phyloP scores from a whole-genome alignment of 2,329 filamentous ascomycete genomes.

The Cordyceps cateniannulata region DNA sequence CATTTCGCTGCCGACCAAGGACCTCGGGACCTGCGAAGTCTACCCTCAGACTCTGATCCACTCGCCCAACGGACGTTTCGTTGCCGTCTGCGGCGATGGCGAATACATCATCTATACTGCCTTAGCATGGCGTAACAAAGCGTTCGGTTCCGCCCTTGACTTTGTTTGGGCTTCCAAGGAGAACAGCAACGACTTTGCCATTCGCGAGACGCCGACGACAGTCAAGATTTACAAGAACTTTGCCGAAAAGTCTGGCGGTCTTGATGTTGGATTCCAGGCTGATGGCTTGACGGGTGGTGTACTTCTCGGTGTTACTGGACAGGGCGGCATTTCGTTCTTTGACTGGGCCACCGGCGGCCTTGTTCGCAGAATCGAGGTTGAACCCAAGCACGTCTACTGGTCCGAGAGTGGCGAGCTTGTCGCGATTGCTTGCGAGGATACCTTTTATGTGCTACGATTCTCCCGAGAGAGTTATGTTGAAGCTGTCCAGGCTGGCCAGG shows the following conservation, averaged over 20 bases:
- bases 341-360: slow-evolving; percentile 90
- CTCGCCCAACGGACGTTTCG: slow-evolving; percentile 90
- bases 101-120: slow-evolving; percentile 99
- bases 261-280: slow-evolving; percentile 92
- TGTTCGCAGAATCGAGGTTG: slow-evolving; percentile 84
- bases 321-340: slow-evolving; percentile 91
- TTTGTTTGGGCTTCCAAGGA: slow-evolving; percentile 97
- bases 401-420: slow-evolving; percentile 94
- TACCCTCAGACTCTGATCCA: slow-evolving; percentile 93
- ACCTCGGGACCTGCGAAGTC: slow-evolving; percentile 91
- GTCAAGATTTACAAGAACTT: slow-evolving; percentile 99
- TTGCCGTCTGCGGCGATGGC: slow-evolving; percentile 78
- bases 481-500: slow-evolving; percentile 72
- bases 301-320: slow-evolving; percentile 87
- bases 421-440: slow-evolving; percentile 87
- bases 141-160: slow-evolving; percentile 89
- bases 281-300: slow-evolving; percentile 87
- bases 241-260: slow-evolving; percentile 77
- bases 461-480: slow-evolving; percentile 83
- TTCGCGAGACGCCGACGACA: slow-evolving; percentile 86
- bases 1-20: slow-evolving; percentile 82
- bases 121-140: slow-evolving; percentile 93
- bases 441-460: slow-evolving; percentile 89
- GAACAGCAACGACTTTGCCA: slow-evolving; percentile 97
- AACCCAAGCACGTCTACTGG: slow-evolving; percentile 82